Base-by-base conservation (phyloP, 1,284 basidiomycete genomes). In the Neolentinus lepideus region DNA sequence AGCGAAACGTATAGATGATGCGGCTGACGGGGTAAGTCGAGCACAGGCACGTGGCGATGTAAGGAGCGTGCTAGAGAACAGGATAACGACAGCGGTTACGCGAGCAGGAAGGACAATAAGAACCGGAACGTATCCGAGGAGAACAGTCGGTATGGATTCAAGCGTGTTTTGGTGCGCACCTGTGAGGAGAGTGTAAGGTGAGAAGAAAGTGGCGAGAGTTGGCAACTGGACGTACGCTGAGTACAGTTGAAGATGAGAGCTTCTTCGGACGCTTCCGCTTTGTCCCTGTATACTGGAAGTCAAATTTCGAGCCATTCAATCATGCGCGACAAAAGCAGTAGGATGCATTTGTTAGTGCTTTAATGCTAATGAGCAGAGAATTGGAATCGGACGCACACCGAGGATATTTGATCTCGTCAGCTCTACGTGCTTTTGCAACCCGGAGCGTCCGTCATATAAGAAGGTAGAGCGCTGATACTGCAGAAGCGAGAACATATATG, bases 151-250 rank as follows among this genome's bases (percentile, higher is more conserved):
- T 3, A 78, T 61, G 55, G 64, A 66, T 64, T 91, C 88, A 45
- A 91, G 78, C 0, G 88, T 89, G 66, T 90, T 90, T 64, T 85
- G 83, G 65, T 88, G 87, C 21, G 83, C 81, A 58, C 83, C 82
- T 85, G 22, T 25, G 24, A 50, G 47, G n/a, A 16, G 38, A 21
- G 38, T 21, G 21, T n/a, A 22, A 6, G 16, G 8, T 25, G 22
- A 26, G 27, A 8, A 8, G 25, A 9, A 50, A 6, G 27, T 12
- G 47, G 12, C 21, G 9, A 45, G 24, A 64, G 62, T 14, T 25
- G 24, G 6, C 4, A 6, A 19, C n/a, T n/a, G 19, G 45, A 64
- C 75, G 53, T 62, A 83, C 84, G 81, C 64, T 88, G 84, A 24
- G 76, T 63, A 63, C 79, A 80, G 65, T 81, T 80, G 69, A 80